These are phyloP conservation scores for Earliella scabrosa DNA, from an alignment of 1,284 basidiomycete species.

Conservation along the genomic window DNA sequence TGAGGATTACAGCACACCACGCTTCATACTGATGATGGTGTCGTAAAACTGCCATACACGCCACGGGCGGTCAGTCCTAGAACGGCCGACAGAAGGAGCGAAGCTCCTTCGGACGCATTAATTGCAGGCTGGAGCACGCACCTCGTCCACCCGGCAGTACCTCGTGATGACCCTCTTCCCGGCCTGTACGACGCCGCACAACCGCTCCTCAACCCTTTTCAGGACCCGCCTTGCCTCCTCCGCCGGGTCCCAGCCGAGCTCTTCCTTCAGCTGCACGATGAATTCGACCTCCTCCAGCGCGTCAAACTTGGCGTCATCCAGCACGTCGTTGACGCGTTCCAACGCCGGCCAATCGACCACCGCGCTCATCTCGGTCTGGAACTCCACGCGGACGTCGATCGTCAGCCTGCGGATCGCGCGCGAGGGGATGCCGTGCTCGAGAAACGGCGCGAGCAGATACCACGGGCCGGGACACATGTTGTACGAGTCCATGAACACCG, in stretches of 20 bases:
- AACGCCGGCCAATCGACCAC: constrained; percentile 11
- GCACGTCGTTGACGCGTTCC: constrained; percentile 8
- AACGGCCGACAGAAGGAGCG: background rate
- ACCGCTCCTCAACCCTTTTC: background rate
- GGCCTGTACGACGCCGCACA: background rate
- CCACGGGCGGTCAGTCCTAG: background rate
- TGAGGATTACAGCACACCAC: background rate
- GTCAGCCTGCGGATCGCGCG: background rate
- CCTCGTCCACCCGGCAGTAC: constrained; percentile 2
- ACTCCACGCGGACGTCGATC: constrained; percentile 7
- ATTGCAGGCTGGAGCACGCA: background rate
- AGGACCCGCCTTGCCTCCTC: background rate
- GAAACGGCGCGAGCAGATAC: constrained; percentile 7
- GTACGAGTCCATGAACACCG: constrained; percentile 10
- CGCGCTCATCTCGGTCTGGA: background rate
- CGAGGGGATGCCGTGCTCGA: constrained; percentile 1
- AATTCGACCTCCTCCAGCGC: constrained; percentile 7
- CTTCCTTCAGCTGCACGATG: constrained; percentile 2
- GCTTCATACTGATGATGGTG: background rate
- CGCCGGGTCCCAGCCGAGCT: background rate
- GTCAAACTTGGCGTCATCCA: constrained; percentile 11
- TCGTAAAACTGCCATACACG: background rate
- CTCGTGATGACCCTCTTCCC: background rate
- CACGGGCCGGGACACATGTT: constrained; percentile 6
- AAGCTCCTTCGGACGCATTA: background rate